These are phyloP conservation scores for Daldinia concentrica DNA, from an alignment of 495 filamentous ascomycete species.

Conservation along the genomic window DNA sequence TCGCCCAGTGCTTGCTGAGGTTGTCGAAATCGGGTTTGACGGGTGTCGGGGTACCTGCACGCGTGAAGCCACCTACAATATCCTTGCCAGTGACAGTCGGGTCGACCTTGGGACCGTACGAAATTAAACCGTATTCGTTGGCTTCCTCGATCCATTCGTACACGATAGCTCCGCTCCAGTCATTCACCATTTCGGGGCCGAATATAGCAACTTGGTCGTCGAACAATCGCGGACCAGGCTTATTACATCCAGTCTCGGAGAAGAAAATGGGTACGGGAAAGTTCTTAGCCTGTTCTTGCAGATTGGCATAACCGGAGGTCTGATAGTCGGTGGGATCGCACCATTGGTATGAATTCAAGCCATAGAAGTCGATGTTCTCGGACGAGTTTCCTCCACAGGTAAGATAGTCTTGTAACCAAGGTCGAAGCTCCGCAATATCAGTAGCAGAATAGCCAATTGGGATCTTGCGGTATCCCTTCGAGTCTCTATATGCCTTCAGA, in stretches of 20 bases:
- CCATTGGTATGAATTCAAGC: conserved; percentile 90
- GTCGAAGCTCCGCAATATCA: conserved; percentile 81
- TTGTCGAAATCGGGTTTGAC: conserved; percentile 80
- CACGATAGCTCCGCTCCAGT: conserved; percentile 85
- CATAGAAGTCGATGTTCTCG: conserved; percentile 83
- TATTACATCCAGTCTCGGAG: conserved; percentile 83
- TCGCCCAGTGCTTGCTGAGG: conserved; percentile 79
- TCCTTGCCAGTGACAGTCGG: conserved; percentile 58
- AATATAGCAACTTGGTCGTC: conserved; percentile 82
- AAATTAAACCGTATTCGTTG: conserved; percentile 86
- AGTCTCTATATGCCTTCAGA: conserved; percentile 80
- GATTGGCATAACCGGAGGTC: conserved; percentile 73
- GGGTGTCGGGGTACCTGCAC: conserved; percentile 77
- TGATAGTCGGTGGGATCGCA: conserved; percentile 71
- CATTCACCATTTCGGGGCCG: conserved; percentile 71
- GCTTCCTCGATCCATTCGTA: conserved; percentile 92
- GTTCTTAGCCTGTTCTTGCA: conserved; percentile 61
- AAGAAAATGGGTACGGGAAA: conserved; percentile 84
- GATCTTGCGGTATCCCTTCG: conserved; percentile 81
- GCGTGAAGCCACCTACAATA: conserved; percentile 71
- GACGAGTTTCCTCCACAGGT: conserved; percentile 74
- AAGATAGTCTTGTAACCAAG: conserved; percentile 89
- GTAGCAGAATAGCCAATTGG: conserved; percentile 92
- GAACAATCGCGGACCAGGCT: conserved; percentile 72
- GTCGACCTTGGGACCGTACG: conserved; percentile 69